Evolutionary conservation across 495 filamentous ascomycete genomes (phyloP).

Genomic region (Collariella sp.): DNA sequence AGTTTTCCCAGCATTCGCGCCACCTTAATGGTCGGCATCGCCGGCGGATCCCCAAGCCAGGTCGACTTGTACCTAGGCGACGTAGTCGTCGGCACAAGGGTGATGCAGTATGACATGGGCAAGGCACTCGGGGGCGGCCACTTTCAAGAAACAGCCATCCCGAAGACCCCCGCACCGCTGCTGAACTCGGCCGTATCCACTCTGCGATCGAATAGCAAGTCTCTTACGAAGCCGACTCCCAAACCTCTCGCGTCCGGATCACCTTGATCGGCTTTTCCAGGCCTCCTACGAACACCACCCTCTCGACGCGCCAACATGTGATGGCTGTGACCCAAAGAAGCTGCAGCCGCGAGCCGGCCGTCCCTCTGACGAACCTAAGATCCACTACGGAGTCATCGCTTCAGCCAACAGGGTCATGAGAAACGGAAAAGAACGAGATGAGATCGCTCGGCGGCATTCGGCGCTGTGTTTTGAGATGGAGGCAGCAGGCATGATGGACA

Average conservation of each 20-base stretch:
- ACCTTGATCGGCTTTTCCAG: conserved; percentile 8
- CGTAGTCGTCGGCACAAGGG: conserved; percentile 39
- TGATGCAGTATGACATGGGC: conserved; percentile 35
- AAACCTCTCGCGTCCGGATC: background rate
- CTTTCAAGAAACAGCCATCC: conserved; percentile 3
- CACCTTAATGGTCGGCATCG: conserved; percentile 39
- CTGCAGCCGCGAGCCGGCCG: conserved; percentile 3
- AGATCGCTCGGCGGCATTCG: conserved; percentile 14
- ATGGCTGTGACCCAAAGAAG: conserved; percentile 4
- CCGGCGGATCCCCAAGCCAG: conserved; percentile 30
- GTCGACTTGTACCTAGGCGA: conserved; percentile 37
- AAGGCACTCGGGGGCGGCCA: conserved; percentile 2
- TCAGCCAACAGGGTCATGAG: conserved; percentile 37
- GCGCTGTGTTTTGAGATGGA: conserved; percentile 28
- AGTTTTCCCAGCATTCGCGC: conserved; percentile 20
- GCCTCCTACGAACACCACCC: conserved; percentile 6
- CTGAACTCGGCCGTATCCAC: conserved; percentile 5
- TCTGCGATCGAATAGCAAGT: conserved; percentile 7
- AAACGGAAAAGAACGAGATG: conserved; percentile 25
- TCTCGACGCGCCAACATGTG: conserved; percentile 1
- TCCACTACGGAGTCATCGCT: conserved; percentile 36
- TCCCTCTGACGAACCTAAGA: conserved; percentile 9
- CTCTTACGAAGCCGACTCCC: conserved; percentile 10
- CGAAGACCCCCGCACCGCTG: conserved; percentile 6
- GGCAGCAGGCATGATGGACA: conserved; percentile 17